Evolutionary conservation across 2,329 filamentous ascomycete species (phyloP).

Genomic region (Cercospora sp.): DNA sequence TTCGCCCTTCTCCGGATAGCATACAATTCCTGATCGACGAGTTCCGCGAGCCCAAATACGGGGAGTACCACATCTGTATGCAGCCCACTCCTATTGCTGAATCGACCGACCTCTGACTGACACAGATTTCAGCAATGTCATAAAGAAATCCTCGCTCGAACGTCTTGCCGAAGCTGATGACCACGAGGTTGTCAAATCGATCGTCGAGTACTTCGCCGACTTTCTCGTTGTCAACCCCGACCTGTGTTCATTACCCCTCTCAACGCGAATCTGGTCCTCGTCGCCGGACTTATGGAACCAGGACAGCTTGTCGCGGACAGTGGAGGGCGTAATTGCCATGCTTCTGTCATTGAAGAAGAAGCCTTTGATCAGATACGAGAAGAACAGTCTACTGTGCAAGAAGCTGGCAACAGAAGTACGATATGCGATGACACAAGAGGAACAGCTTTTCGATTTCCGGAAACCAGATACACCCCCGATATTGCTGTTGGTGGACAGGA

Average conservation of each 20-base stretch:
- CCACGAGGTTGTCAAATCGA: slow-evolving; percentile 89
- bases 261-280: slow-evolving; percentile 36
- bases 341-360: slow-evolving; percentile 93
- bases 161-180: slow-evolving; percentile 94
- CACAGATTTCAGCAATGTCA: slow-evolving; percentile 87
- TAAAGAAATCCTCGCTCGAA: slow-evolving; percentile 94
- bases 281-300: slow-evolving; percentile 83
- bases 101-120: slow-evolving; percentile 38
- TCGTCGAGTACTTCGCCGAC: slow-evolving; percentile 96
- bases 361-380: slow-evolving; percentile 88
- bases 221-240: slow-evolving; percentile 95
- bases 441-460: slow-evolving; percentile 93
- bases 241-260: slow-evolving; percentile 49
- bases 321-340: slow-evolving; percentile 81
- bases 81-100: slow-evolving; percentile 4
- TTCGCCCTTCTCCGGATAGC: slow-evolving; percentile 87
- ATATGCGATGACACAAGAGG: slow-evolving; percentile 92
- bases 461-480: slow-evolving; percentile 94
- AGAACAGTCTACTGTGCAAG: slow-evolving; percentile 83
- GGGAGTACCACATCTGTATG: slow-evolving; percentile 85
- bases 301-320: slow-evolving; percentile 80
- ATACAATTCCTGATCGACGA: slow-evolving; percentile 95
- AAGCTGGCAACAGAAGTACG: slow-evolving; percentile 91
- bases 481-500: slow-evolving; percentile 81
- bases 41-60: slow-evolving; percentile 91